Evolutionary conservation across 1,139 yeast species (phyloP).

Genomic region (Candida labiduridarum): DNA sequence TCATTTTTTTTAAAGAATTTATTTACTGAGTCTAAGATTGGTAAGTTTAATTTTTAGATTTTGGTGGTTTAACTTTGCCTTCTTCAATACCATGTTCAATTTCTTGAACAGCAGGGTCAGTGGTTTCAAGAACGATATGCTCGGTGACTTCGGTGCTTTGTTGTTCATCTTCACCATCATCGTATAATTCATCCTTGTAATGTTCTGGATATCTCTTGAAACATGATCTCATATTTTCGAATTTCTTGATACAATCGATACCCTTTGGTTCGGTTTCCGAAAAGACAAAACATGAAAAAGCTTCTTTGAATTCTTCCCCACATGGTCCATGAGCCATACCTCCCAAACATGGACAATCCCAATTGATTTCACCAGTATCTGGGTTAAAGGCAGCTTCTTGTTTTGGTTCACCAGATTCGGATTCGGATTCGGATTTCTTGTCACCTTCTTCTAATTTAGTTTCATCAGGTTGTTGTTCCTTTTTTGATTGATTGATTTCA

Average conservation of each 20-base stretch:
- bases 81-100: constrained; percentile 11
- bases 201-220: constrained; percentile 93
- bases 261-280: constrained; percentile 97
- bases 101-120: constrained; percentile 18
- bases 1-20: neutral
- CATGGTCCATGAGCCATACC: constrained; percentile 99
- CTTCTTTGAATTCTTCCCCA: constrained; percentile 96
- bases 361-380: constrained; percentile 97
- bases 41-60: neutral
- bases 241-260: constrained; percentile 91
- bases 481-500: constrained; percentile 7
- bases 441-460: neutral
- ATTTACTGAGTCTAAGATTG: neutral
- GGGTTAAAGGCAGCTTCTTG: constrained; percentile 84
- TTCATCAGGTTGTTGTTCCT: constrained; percentile 1
- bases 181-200: constrained; percentile 88
- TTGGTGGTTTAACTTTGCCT: constrained; percentile 9
- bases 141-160: constrained; percentile 15
- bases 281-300: constrained; percentile 93
- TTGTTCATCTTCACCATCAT: constrained; percentile 53
- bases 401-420: constrained; percentile 11
- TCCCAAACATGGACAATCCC: constrained; percentile 99
- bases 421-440: constrained; percentile 6
- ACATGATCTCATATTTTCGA: constrained; percentile 91
- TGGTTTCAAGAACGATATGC: constrained; percentile 14